phyloP scores from a whole-genome alignment of 2,329 filamentous ascomycete species.

The Aspergillus spinulosporus region DNA sequence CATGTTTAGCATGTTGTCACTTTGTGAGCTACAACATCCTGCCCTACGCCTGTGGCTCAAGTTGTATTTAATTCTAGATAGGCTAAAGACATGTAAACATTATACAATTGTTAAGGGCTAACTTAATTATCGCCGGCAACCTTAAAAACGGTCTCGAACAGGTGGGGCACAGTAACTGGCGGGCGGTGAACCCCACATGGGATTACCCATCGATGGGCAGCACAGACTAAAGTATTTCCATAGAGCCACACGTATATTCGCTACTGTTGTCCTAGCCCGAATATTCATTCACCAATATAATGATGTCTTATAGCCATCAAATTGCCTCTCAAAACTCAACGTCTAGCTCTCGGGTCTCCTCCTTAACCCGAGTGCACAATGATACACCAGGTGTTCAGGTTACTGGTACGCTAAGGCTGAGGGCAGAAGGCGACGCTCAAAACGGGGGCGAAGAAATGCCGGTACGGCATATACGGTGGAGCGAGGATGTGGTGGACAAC shows the following conservation, averaged over 20 bases:
- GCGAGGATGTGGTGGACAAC: slow-evolving; percentile 90
- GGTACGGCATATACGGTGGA: slow-evolving; percentile 78
- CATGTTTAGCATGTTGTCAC: neutral
- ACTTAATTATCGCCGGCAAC: too few species aligned
- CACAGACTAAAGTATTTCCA: too few species aligned
- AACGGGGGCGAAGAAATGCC: slow-evolving; percentile 30
- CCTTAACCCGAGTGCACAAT: slow-evolving; percentile 24
- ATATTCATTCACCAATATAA: neutral
- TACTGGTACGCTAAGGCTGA: slow-evolving; percentile 33
- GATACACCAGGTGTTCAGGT: slow-evolving; percentile 26
- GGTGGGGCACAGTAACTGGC: neutral
- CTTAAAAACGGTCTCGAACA: neutral
- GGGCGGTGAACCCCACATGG: neutral
- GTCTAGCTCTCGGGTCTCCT: slow-evolving; percentile 27
- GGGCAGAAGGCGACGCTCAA: slow-evolving; percentile 26
- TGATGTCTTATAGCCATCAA: slow-evolving; percentile 42
- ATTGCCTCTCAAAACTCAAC: slow-evolving; percentile 3
- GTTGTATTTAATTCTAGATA: slow-evolving; percentile 8
- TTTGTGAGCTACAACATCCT: neutral
- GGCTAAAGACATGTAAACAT: slow-evolving; percentile 4
- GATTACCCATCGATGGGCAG: too few species aligned
- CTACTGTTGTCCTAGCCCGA: too few species aligned
- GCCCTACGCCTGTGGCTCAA: neutral
- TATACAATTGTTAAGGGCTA: neutral
- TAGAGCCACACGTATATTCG: too few species aligned